Percentiles rank a stretch among this genome's conserved stretches.
Conservation (phyloP, 768 basidiomycete genomes). For the Coprinellus micaceus region DNA sequence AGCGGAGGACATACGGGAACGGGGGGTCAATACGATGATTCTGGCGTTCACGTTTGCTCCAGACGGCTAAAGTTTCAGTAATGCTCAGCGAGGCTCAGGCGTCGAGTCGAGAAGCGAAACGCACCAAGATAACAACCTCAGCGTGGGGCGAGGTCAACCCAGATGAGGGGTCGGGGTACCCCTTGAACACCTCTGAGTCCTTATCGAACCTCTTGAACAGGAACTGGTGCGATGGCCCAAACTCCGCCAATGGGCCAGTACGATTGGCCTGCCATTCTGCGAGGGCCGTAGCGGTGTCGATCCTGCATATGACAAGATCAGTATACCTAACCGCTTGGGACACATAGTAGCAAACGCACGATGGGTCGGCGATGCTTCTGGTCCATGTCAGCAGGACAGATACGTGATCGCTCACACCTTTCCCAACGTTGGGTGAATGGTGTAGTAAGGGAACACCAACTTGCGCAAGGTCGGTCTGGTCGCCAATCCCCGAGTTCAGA, state of each 20-base stretch:
- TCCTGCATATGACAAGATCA: neutral
- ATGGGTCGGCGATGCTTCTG: neutral
- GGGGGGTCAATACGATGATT: neutral
- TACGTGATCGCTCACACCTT: constrained; percentile 31
- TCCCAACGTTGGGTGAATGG: constrained; percentile 32
- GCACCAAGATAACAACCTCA: neutral
- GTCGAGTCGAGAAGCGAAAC: neutral
- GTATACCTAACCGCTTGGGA: too few relatives aligned
- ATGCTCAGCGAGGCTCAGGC: neutral
- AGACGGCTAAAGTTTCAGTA: neutral
- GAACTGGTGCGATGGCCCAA: neutral
- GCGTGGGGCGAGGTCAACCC: neutral
- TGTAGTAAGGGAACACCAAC: constrained; percentile 24
- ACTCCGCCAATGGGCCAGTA: constrained; percentile 15
- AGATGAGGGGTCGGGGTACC: neutral
- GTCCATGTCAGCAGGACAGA: neutral
- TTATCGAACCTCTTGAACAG: neutral
- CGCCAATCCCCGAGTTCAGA: constrained; percentile 23
- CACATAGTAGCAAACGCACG: neutral
- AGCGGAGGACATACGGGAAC: neutral
- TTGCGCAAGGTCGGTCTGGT: constrained; percentile 7
- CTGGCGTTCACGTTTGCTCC: neutral
- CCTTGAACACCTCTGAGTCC: neutral
- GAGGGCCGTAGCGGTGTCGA: constrained; percentile 6
- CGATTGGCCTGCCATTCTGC: constrained; percentile 13